A percentile compares a stretch with the other conserved stretches of the same genome.
phyloP scores from a whole-genome alignment of 345 rosid species.

The Theobroma cacao region DNA sequence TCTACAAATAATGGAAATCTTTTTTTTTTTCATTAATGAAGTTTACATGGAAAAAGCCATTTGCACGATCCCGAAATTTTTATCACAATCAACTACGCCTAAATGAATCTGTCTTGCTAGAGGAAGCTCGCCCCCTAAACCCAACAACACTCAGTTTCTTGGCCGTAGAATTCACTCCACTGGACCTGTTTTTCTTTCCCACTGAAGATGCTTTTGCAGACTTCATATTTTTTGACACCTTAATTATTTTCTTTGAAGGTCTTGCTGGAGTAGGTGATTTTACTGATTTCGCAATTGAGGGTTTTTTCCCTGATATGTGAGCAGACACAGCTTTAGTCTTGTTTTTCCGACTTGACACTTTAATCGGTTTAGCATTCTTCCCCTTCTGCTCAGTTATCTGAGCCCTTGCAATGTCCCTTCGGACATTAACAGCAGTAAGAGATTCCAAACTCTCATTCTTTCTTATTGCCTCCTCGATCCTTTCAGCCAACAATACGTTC shows the following conservation, averaged over 20 bases:
- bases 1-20: neutral
- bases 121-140: slow-evolving; percentile 62
- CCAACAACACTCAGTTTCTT: slow-evolving; percentile 72
- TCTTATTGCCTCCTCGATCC: slow-evolving; percentile 77
- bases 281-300: slow-evolving; percentile 33
- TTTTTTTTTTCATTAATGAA: neutral
- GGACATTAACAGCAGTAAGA: slow-evolving; percentile 54
- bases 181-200: slow-evolving; percentile 25
- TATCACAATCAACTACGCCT: slow-evolving; percentile 34
- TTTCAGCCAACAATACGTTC: slow-evolving; percentile 50
- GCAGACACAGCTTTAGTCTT: slow-evolving; percentile 26
- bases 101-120: slow-evolving; percentile 34
- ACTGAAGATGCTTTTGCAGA: slow-evolving; percentile 7
- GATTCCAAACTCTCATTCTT: slow-evolving; percentile 85
- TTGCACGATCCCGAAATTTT: neutral
- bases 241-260: slow-evolving; percentile 32
- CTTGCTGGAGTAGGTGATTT: slow-evolving; percentile 36
- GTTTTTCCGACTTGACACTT: slow-evolving; percentile 42
- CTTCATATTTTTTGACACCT: slow-evolving; percentile 18
- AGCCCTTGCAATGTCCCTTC: slow-evolving; percentile 61
- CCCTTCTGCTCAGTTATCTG: slow-evolving; percentile 59
- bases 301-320: slow-evolving; percentile 28
- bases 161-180: slow-evolving; percentile 18
- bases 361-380: slow-evolving; percentile 41
- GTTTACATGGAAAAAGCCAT: neutral